A percentile compares a stretch with the other conserved stretches of the same genome.
These are phyloP conservation scores for Russula emetica DNA, from an alignment of 768 basidiomycete species.

Conservation along the genomic window DNA sequence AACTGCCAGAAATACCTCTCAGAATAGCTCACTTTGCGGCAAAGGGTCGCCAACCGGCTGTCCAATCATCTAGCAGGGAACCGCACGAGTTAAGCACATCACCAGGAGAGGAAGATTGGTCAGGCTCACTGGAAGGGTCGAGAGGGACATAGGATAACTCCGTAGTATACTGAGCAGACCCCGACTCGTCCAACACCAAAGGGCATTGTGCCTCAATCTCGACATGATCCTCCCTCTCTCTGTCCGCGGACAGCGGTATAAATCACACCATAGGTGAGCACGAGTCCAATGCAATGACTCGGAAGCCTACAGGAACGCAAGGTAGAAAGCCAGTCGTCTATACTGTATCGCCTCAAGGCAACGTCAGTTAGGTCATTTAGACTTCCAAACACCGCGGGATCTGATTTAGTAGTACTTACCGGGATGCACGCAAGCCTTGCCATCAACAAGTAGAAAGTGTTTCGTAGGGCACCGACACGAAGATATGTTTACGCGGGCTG, in stretches of 20 bases:
- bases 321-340: background rate
- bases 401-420: background rate
- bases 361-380: background rate
- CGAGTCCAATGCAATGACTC: no score
- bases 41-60: no score
- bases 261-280: background rate
- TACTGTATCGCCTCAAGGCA: background rate
- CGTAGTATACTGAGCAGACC: no score
- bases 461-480: background rate
- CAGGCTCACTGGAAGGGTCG: background rate
- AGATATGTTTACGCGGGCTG: background rate
- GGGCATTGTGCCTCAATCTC: background rate
- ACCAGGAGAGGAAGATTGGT: no score
- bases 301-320: background rate
- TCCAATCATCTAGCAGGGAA: no score
- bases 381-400: background rate
- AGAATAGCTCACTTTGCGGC: no score
- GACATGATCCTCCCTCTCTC: background rate
- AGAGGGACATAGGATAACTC: no score
- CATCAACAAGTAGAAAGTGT: background rate
- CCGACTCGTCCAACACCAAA: background rate
- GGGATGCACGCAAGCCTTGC: background rate
- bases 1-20: background rate
- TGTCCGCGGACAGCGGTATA: conserved; percentile 2
- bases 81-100: no score